These are phyloP conservation scores for Hanseniaspora clermontiae DNA, from an alignment of 805 yeast genomes.

Conservation along the genomic window DNA sequence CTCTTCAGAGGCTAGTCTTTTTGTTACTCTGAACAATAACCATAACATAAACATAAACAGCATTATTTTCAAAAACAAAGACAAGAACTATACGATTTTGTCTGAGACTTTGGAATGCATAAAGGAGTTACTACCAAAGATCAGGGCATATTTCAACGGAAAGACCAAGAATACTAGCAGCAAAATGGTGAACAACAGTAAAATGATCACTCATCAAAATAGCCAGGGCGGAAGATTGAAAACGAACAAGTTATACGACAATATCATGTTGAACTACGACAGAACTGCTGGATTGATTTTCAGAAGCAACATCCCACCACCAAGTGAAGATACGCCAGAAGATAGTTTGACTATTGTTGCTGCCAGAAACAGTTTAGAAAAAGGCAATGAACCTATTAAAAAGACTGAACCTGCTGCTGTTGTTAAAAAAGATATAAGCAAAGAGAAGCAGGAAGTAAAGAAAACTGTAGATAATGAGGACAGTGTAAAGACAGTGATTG, in stretches of 20 bases:
- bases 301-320: slow-evolving; percentile 28
- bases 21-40: slow-evolving; percentile 6
- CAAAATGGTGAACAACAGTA: not conserved
- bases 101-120: slow-evolving; percentile 34
- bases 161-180: slow-evolving; percentile 12
- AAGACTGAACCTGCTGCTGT: too few relatives aligned
- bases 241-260: not conserved
- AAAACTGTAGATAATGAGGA: too few relatives aligned
- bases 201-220: not conserved
- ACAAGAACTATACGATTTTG: slow-evolving; percentile 31
- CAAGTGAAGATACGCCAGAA: slow-evolving; percentile 12
- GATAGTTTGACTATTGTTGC: slow-evolving; percentile 13
- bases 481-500: too few relatives aligned
- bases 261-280: slow-evolving; percentile 21
- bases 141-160: slow-evolving; percentile 23
- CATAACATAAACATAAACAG: slow-evolving; percentile 11
- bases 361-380: slow-evolving; percentile 24
- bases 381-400: slow-evolving; percentile 14
- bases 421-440: too few relatives aligned
- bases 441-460: too few relatives aligned
- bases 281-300: slow-evolving; percentile 24
- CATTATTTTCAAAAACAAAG: slow-evolving; percentile 9
- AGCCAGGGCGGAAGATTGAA: not conserved
- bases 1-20: slow-evolving; percentile 13
- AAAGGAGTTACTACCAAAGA: slow-evolving; percentile 26